Evolutionary conservation across 441 rosid species (phyloP), one percentile per base, ranked within the genome.

Genomic region (Capsella rubella): DNA sequence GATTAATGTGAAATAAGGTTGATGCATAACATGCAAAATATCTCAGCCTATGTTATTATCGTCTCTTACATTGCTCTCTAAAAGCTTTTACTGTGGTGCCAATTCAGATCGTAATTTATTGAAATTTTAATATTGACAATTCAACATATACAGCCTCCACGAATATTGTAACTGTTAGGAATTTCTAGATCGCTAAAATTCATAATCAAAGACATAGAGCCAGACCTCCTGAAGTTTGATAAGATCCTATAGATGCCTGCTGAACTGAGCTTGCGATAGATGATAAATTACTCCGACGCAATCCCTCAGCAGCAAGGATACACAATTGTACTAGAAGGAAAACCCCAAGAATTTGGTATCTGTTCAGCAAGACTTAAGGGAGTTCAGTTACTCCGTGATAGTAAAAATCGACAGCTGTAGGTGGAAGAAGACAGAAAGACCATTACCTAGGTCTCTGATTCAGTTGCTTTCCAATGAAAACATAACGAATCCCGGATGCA

Each of bases 291-390:
- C 90, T 88, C 71, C 95, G 85, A 28, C 97, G 86, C 45, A 95
- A 77, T 52, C 89, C 87, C 78, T 95, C 97, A 68, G 95, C 92
- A 67, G 97, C 97, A 83, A 95, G 84, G 76, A 92, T 78, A 73
- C 97, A 95, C 57, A 95, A 83, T 82, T 92, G 99, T 82, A 95
- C 84, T 71, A 92, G 81, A 70, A 92, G 97, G 82, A 95, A 92
- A 15, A 92, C 81, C 29, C 99, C 99, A 37, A 95, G 82, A 74
- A 90, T 88, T 78, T 95, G 97, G 84, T 95, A 92, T 80, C 98
- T 92, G 89, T 77, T 64, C 35, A 73, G 29, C 79, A 82, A 63
- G 37, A 64, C 77, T 66, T 64, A 70, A 57, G 60, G 51, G 66
- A 54, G 45, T 79, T 74, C 60, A 69, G 52, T 61, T 29, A 62